Evolutionary conservation across 768 basidiomycete genomes (phyloP), one percentile per base, ranked within the genome.

Genomic region (Polyporus arcularius): DNA sequence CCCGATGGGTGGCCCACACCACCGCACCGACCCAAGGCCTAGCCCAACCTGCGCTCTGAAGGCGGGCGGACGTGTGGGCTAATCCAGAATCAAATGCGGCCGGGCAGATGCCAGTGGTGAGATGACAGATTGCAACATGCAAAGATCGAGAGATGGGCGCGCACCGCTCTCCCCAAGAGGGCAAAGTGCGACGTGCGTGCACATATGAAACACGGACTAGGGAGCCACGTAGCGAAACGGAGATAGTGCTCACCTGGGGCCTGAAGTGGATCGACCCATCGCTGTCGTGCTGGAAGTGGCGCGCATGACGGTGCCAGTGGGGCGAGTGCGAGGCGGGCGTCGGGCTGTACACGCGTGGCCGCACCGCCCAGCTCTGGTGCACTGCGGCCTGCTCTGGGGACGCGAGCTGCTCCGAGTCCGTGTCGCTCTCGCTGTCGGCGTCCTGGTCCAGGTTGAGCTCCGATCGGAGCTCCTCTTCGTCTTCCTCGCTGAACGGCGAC

Each of bases 331-430:
- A n/a, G 21, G 53, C 39, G 28, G 30, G 53, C 41, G 53, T 42
- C 53, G 53, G 53, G 53, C 53, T 55, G 31, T 55, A 55, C 42
- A 55, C 53, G 2, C 30, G 41, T 15, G 35, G n/a, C 7, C 54
- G 54, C 32, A 46, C 32, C 35, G 18, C 18, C 55, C 38, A 26
- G 31, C 46, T 45, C 54, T 10, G 30, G 38, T 5, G 21, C 18
- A 21, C 53, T 2, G 21, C n/a, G 10, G 4, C 7, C 43, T 52
- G 55, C 30, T 50, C 60, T 38, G 61, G 61, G 51, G 61, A 57
- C 11, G 56, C 61, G 39, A 57, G 56, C 61, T 48, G 51, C 61
- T 62, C 58, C 38, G 46, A 48, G 47, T 57, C 59, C 14, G 53
- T 42, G 45, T 61, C 55, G 41, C 35, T 46, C 31, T 57, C 61